Base-by-base conservation (phyloP, 805 yeast species). In the Yarrowia sp. region DNA sequence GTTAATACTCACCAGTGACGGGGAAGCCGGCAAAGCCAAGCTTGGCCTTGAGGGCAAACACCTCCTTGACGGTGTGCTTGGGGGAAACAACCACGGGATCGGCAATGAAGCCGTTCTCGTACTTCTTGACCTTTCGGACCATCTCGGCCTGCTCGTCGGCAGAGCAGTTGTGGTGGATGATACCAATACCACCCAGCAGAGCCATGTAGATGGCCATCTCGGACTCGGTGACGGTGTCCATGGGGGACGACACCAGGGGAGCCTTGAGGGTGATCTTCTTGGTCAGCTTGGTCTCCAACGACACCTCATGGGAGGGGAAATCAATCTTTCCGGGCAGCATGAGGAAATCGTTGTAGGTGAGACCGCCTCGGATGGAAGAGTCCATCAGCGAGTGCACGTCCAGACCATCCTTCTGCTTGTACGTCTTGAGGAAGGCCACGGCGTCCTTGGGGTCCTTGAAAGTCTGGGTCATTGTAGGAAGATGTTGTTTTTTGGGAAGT, bases 121-220 rank as follows among this genome's bases (percentile, higher is more conserved):
- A 95, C 80, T 90, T 92, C 86, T 95, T 95, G 74, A 95, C 99
- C 82, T 90, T 91, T 79, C 85, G 90, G 71, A 95, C 99, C 98
- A 95, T 95, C 73, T 87, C 97, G 69, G 99, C 99, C 83, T 95
- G 99, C 79, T 92, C 98, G 68, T 94, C 98, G 69, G 96, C 85
- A 69, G 97, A 79, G 83, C 97, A 93, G 85, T 95, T 95, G 84
- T 95, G 98, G 81, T 95, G 99, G 75, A 95, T 88, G 77, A 95
- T 91, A 87, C 99, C 99, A 79, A 95, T 92, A 81, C 99, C 99
- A 79, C 99, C 99, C 75, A 93, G 86, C 73, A 95, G 86, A 73
- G 99, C 98, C 98, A 95, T 93, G 82, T 92, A 88, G 74, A 95
- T 94, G 72, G 99, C 99, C 99, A 95, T 95, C 70, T 88, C 91